Conservation (phyloP, 2,329 filamentous ascomycete species). For the Cladosporium colombiae region DNA sequence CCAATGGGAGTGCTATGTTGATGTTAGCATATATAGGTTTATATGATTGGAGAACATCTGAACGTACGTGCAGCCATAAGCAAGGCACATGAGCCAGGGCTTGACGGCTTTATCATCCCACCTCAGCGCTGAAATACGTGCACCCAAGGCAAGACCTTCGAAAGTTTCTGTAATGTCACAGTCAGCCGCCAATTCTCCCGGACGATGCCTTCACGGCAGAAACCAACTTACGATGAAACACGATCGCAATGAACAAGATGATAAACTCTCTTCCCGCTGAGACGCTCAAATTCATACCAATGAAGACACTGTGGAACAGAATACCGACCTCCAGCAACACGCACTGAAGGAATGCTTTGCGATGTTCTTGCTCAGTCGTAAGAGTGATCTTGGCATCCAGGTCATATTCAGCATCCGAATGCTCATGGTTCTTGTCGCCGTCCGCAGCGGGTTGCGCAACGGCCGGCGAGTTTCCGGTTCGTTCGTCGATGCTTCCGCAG, state of each 20-base stretch:
- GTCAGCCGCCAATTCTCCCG: neutral
- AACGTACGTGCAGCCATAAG: conserved; percentile 53
- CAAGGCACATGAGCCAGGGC: conserved; percentile 67
- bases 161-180: conserved; percentile 52
- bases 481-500: neutral
- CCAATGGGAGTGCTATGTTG: conserved; percentile 41
- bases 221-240: conserved; percentile 57
- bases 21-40: neutral
- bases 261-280: conserved; percentile 63
- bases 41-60: too few species aligned
- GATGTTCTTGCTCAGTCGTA: conserved; percentile 43
- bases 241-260: conserved; percentile 64
- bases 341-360: conserved; percentile 68
- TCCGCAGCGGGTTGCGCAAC: neutral
- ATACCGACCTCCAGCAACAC: conserved; percentile 72
- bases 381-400: conserved; percentile 21
- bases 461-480: neutral
- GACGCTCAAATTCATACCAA: conserved; percentile 68
- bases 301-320: conserved; percentile 72
- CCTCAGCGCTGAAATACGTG: conserved; percentile 63
- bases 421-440: neutral
- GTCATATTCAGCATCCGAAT: conserved; percentile 25
- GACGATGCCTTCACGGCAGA: too few species aligned
- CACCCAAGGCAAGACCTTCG: conserved; percentile 65
- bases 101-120: conserved; percentile 58